phyloP scores from a whole-genome alignment of 2,329 filamentous ascomycete genomes.

The Beauveria australis region DNA sequence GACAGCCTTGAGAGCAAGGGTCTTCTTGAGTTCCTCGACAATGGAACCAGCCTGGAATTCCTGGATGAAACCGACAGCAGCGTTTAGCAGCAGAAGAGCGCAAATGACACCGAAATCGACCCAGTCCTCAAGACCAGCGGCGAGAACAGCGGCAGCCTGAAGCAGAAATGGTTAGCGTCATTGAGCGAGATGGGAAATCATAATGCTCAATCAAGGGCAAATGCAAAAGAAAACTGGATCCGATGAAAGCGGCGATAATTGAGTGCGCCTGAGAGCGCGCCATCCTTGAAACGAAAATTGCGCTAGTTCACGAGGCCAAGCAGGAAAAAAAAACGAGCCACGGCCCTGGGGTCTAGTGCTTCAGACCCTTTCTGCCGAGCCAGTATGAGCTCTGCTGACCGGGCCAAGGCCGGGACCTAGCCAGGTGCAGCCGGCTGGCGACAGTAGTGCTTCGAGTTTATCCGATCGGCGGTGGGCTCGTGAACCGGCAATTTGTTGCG shows the following conservation, averaged over 20 bases:
- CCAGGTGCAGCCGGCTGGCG: neutral
- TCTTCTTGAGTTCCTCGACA: slow-evolving; percentile 86
- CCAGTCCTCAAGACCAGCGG: slow-evolving; percentile 80
- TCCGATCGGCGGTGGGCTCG: slow-evolving; percentile 6
- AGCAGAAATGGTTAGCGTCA: slow-evolving; percentile 19
- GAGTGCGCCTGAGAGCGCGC: neutral
- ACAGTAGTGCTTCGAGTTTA: slow-evolving; percentile 6
- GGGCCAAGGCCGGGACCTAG: neutral
- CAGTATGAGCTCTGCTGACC: neutral
- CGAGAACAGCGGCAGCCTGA: slow-evolving; percentile 66
- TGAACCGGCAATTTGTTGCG: neutral
- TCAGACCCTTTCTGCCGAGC: neutral
- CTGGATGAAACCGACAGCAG: slow-evolving; percentile 77
- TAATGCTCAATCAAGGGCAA: neutral
- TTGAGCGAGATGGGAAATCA: neutral
- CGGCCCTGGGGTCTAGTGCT: neutral
- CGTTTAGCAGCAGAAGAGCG: slow-evolving; percentile 75
- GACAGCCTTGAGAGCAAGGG: slow-evolving; percentile 76
- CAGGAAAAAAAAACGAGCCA: neutral
- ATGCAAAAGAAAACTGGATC: slow-evolving; percentile 6
- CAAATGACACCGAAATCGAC: slow-evolving; percentile 91
- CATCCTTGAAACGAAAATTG: slow-evolving; percentile 4
- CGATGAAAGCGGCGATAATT: neutral
- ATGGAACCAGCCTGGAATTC: slow-evolving; percentile 87
- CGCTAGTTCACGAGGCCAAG: neutral